A percentile compares a stretch with the other conserved stretches of the same genome.
phyloP scores from a whole-genome alignment of 108 stramenopile species.

The Epithemia pelagica region DNA sequence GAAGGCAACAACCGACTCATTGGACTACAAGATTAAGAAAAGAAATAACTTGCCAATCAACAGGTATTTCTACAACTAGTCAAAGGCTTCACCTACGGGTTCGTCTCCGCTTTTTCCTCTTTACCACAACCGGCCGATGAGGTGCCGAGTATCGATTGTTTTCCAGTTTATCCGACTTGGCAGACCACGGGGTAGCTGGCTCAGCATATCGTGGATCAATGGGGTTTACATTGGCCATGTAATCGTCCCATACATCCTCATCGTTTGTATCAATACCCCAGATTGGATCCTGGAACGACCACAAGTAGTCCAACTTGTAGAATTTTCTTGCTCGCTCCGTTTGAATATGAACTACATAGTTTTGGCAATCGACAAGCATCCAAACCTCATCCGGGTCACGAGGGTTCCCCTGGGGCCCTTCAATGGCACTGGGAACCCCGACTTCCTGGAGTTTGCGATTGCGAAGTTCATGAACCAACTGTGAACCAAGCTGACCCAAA shows the following conservation, averaged over 20 bases:
- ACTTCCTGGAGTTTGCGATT: conserved; percentile 50
- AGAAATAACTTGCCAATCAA: not conserved
- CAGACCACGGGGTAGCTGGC: conserved; percentile 9
- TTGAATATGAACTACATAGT: conserved; percentile 72
- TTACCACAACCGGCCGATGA: conserved; percentile 3
- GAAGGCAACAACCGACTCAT: conserved; percentile 5
- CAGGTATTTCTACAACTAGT: not conserved
- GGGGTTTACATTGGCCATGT: conserved; percentile 55
- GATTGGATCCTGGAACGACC: conserved; percentile 54
- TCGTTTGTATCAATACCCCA: conserved; percentile 29
- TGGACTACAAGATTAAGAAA: not conserved
- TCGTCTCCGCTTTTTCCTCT: not conserved
- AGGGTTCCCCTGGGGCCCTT: conserved; percentile 44
- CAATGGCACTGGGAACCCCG: conserved; percentile 53
- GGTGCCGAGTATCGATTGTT: conserved; percentile 5
- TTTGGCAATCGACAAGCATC: conserved; percentile 75
- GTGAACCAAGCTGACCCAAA: conserved; percentile 45
- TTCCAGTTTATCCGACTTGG: conserved; percentile 1
- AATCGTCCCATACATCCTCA: conserved; percentile 70
- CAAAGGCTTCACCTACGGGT: not conserved
- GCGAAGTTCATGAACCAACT: conserved; percentile 63
- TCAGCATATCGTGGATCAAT: conserved; percentile 20
- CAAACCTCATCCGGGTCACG: conserved; percentile 42
- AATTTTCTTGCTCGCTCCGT: conserved; percentile 39
- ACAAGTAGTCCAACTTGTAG: conserved; percentile 64